These are phyloP conservation scores for Cordyceps cateniannulata DNA, from an alignment of 2,329 filamentous ascomycete genomes.

Conservation along the genomic window DNA sequence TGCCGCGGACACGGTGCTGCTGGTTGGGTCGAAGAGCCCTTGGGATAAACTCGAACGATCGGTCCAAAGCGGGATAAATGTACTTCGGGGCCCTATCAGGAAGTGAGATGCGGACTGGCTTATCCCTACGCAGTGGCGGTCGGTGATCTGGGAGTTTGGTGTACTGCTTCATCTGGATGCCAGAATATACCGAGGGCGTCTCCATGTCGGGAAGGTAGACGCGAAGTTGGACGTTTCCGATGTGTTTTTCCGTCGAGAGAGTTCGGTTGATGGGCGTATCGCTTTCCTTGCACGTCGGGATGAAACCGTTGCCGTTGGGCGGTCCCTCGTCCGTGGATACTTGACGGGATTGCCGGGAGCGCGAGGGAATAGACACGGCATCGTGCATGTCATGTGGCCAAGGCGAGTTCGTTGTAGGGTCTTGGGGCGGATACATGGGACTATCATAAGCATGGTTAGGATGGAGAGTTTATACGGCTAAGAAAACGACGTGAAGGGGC, in stretches of 20 bases:
- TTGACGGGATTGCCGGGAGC: conserved; percentile 36
- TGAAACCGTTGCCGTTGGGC: conserved; percentile 47
- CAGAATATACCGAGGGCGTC: conserved; percentile 62
- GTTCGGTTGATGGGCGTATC: conserved; percentile 63
- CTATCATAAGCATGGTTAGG: conserved; percentile 24
- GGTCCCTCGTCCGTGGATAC: conserved; percentile 41
- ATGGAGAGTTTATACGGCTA: neutral
- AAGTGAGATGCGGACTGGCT: conserved; percentile 89
- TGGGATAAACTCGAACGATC: conserved; percentile 97
- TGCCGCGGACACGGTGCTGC: conserved; percentile 68
- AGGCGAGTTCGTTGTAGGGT: conserved; percentile 62
- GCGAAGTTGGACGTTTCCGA: conserved; percentile 79
- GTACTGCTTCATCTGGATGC: conserved; percentile 80
- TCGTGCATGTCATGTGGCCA: conserved; percentile 98
- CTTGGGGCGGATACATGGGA: conserved; percentile 40
- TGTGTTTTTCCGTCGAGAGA: conserved; percentile 75
- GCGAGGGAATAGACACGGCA: conserved; percentile 42
- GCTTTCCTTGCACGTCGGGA: conserved; percentile 52
- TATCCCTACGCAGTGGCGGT: conserved; percentile 88
- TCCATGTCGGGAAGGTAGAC: conserved; percentile 74
- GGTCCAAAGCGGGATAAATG: conserved; percentile 81
- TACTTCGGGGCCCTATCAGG: conserved; percentile 75
- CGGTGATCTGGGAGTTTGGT: conserved; percentile 92
- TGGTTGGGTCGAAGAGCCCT: conserved; percentile 89
- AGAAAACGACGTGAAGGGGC: neutral